Conservation (phyloP, 2,329 filamentous ascomycete genomes). For the Trichoderma sp. region DNA sequence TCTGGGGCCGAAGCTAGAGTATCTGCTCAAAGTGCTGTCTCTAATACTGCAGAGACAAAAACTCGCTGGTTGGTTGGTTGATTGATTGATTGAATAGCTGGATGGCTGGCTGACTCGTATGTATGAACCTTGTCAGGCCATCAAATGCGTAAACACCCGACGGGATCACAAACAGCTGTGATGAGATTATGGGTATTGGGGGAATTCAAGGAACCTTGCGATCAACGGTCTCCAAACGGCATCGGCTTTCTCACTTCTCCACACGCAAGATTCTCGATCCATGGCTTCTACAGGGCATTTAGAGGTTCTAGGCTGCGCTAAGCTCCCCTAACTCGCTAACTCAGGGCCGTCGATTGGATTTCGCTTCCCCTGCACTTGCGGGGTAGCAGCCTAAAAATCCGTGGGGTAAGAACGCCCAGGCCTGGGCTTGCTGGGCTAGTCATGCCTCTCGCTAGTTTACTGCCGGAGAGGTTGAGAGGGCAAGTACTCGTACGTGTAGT, state of each 20-base stretch:
- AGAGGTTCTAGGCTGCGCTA: slow-evolving; percentile 2
- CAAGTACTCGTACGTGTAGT: background rate
- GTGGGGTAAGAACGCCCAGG: background rate
- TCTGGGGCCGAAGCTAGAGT: background rate
- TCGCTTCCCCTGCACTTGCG: slow-evolving; percentile 10
- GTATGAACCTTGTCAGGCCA: background rate
- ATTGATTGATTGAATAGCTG: background rate
- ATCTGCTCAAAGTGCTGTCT: background rate
- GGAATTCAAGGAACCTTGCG: background rate
- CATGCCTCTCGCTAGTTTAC: background rate
- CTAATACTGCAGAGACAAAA: background rate
- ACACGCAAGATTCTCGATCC: background rate
- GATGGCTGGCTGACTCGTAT: background rate
- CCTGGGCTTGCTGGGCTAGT: background rate
- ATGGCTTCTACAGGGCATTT: background rate
- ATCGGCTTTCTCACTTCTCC: background rate
- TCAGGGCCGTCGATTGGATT: slow-evolving; percentile 4
- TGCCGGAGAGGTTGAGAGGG: background rate
- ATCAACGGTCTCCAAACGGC: background rate
- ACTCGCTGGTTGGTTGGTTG: background rate
- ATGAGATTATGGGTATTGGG: background rate
- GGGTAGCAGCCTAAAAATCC: slow-evolving; percentile 7
- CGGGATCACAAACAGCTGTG: background rate
- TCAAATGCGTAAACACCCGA: background rate
- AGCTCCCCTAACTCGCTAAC: background rate